A percentile compares a stretch with the other conserved stretches of the same genome.
Evolutionary conservation across 768 basidiomycete genomes (phyloP).

Genomic region (Mrakia frigida): DNA sequence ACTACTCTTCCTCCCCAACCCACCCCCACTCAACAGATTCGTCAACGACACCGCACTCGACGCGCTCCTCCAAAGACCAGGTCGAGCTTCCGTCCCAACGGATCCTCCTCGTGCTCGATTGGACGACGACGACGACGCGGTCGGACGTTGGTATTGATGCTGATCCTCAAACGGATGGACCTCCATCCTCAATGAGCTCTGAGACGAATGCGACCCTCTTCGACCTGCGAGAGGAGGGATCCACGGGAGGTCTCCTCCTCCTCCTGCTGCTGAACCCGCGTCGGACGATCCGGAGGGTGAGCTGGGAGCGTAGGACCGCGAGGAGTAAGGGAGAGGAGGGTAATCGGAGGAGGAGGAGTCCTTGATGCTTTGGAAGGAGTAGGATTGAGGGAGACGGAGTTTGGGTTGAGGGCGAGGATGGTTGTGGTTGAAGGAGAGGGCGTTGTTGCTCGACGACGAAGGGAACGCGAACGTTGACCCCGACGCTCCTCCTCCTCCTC

Average conservation of each 20-base stretch:
- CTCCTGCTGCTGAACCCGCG: background rate
- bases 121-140: background rate
- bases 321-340: constrained; percentile 2
- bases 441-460: background rate
- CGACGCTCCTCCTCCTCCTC: no score
- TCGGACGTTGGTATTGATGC: background rate
- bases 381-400: background rate
- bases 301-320: background rate
- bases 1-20: background rate
- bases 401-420: constrained; percentile 1
- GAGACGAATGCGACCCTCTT: background rate
- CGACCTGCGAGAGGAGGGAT: background rate
- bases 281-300: constrained; percentile 1
- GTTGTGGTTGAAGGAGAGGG: background rate
- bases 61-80: constrained; percentile 2
- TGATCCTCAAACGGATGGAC: background rate
- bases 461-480: background rate
- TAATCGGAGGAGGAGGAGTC: background rate
- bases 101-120: background rate
- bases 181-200: background rate
- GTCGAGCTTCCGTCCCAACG: background rate
- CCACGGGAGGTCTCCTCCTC: background rate
- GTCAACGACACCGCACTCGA: constrained; percentile 5
- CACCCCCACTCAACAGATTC: background rate
- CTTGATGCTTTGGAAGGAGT: background rate